Evolutionary conservation across 2,329 filamentous ascomycete genomes (phyloP).

Genomic region (Hawksworthiomyces lignivorus): DNA sequence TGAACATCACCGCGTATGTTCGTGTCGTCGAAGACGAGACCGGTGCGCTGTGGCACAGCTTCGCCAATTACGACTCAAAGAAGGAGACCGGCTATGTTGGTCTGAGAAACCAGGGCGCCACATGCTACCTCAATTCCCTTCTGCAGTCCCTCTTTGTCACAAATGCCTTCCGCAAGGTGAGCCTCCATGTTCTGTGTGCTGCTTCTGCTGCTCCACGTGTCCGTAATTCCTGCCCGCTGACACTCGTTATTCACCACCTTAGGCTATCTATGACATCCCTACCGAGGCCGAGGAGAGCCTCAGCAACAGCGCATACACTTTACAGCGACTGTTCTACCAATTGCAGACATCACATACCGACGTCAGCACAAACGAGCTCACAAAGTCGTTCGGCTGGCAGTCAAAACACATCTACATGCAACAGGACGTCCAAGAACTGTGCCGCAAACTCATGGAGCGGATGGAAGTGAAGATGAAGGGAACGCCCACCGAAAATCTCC

Average conservation of each 20-base stretch:
- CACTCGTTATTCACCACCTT: too few relatives aligned
- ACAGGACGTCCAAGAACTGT: constrained; percentile 96
- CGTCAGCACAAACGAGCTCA: constrained; percentile 86
- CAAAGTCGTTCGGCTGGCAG: constrained; percentile 96
- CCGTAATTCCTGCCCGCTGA: too few relatives aligned
- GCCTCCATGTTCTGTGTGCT: neutral
- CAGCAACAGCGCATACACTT: constrained; percentile 82
- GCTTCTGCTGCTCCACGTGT: neutral
- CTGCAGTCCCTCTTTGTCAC: constrained; percentile 80
- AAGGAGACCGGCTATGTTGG: constrained; percentile 97
- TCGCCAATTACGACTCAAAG: constrained; percentile 96
- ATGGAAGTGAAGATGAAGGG: constrained; percentile 98
- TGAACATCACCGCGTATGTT: constrained; percentile 76
- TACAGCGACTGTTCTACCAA: constrained; percentile 91
- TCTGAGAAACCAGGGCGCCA: constrained; percentile 92
- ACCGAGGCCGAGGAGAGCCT: constrained; percentile 76
- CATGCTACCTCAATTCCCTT: constrained; percentile 79
- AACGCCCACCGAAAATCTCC: constrained; percentile 79
- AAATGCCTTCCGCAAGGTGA: constrained; percentile 85
- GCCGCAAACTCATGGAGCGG: constrained; percentile 92
- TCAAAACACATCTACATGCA: constrained; percentile 97
- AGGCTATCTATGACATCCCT: constrained; percentile 96
- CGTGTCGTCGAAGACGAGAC: constrained; percentile 80
- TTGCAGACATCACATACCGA: constrained; percentile 79
- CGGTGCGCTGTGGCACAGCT: constrained; percentile 84